These are phyloP conservation scores for Talaromyces rugulosus DNA, from an alignment of 2,329 filamentous ascomycete species.

Conservation along the genomic window DNA sequence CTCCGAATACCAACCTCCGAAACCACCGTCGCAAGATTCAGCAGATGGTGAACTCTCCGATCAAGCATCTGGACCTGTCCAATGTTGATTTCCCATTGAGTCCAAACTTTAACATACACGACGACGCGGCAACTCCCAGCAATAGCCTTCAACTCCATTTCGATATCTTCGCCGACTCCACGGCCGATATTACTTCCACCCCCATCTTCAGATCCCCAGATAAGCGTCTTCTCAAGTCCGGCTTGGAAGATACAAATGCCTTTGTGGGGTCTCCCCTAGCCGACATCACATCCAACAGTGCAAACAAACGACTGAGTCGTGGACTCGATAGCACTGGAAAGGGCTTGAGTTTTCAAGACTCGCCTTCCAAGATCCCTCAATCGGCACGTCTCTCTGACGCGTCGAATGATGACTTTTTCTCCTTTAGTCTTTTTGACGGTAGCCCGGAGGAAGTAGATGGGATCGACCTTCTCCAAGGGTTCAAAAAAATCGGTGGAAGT, in stretches of 20 bases:
- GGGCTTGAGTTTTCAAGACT: conserved; percentile 32
- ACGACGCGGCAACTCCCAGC: conserved; percentile 38
- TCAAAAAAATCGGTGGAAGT: conserved; percentile 43
- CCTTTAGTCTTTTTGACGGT: conserved; percentile 46
- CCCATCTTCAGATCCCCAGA: conserved; percentile 49
- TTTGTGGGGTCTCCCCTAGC: conserved; percentile 39
- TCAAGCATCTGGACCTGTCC: conserved; percentile 42
- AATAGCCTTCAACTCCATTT: conserved; percentile 48
- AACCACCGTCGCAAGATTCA: conserved; percentile 81
- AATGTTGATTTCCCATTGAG: conserved; percentile 43
- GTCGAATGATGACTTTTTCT: conserved; percentile 43
- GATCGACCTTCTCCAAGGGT: conserved; percentile 44
- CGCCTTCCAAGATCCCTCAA: conserved; percentile 35
- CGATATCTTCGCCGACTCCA: conserved; percentile 52
- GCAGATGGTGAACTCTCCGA: conserved; percentile 75
- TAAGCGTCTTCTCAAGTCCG: conserved; percentile 50
- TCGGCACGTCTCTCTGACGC: conserved; percentile 30
- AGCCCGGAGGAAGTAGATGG: conserved; percentile 40
- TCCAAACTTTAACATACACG: conserved; percentile 49
- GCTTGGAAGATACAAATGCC: conserved; percentile 31
- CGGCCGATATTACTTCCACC: conserved; percentile 33
- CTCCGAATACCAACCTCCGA: conserved; percentile 86
- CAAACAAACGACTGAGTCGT: conserved; percentile 31
- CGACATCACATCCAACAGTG: conserved; percentile 36
- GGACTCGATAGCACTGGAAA: conserved; percentile 32